phyloP scores from a whole-genome alignment of 1,284 basidiomycete genomes.

The Ceratobasidium sp. region DNA sequence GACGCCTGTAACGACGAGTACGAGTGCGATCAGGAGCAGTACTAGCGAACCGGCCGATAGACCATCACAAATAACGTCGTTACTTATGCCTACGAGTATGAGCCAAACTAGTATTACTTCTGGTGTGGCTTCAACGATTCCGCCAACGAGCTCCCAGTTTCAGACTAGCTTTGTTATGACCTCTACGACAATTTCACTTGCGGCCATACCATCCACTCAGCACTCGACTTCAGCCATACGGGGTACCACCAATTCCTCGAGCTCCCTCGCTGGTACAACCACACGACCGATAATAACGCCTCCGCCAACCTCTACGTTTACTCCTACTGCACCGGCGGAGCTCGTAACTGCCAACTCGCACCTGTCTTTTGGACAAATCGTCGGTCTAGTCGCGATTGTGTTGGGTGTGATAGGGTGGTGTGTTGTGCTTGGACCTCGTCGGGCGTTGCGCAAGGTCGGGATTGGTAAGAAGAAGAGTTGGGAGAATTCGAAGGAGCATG shows the following conservation, averaged over 20 bases:
- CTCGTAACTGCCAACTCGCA: slow-evolving; percentile 2
- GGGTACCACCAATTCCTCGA: neutral
- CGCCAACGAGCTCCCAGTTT: neutral
- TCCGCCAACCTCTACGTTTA: neutral
- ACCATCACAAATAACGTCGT: too few species aligned
- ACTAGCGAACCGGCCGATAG: too few species aligned
- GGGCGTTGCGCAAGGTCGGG: slow-evolving; percentile 14
- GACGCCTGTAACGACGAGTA: too few species aligned
- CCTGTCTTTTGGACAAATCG: slow-evolving; percentile 21
- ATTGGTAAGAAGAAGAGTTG: neutral
- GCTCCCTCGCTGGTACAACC: neutral
- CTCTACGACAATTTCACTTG: neutral
- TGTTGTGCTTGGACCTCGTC: slow-evolving; percentile 31
- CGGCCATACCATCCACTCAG: neutral
- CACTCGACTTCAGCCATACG: neutral
- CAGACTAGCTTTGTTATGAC: neutral
- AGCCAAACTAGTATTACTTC: too few species aligned
- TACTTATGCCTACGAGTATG: too few species aligned
- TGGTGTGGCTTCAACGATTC: neutral
- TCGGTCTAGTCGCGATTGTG: slow-evolving; percentile 12
- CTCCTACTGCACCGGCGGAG: neutral
- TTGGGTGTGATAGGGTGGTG: slow-evolving; percentile 11
- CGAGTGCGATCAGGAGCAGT: too few species aligned
- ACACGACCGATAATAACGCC: slow-evolving; percentile 34
- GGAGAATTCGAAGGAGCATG: neutral